Evolutionary conservation across 495 filamentous ascomycete genomes (phyloP).

Genomic region (Rusavskia elegans): DNA sequence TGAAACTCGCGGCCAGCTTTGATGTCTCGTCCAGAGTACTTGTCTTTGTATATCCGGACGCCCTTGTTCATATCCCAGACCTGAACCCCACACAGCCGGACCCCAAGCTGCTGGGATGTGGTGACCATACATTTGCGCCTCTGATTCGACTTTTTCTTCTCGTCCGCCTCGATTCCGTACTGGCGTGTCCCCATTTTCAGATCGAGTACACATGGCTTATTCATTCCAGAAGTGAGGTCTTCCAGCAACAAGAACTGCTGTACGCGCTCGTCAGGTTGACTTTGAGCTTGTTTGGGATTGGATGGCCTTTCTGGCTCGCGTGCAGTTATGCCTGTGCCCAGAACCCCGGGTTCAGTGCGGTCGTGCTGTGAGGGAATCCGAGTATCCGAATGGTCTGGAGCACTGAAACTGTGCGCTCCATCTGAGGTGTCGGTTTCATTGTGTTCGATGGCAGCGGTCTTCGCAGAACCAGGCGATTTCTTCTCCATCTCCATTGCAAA

Average conservation of each 20-base stretch:
- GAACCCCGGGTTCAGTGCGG: no score
- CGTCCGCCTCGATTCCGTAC: conserved; percentile 83
- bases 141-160: conserved; percentile 88
- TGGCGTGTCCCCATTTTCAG: conserved; percentile 99
- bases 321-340: no score
- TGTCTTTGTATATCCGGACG: conserved; percentile 81
- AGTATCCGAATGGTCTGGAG: background rate
- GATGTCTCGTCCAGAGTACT: conserved; percentile 85
- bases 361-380: no score
- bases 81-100: conserved; percentile 90
- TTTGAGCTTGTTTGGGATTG: conserved; percentile 71
- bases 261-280: conserved; percentile 51
- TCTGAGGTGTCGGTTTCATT: background rate
- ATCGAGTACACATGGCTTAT: conserved; percentile 87
- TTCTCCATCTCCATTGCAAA: conserved; percentile 55
- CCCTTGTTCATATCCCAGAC: conserved; percentile 80
- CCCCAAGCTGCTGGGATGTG: conserved; percentile 80
- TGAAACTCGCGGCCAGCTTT: conserved; percentile 86
- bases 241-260: conserved; percentile 93
- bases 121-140: conserved; percentile 82
- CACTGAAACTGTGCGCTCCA: background rate
- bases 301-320: conserved; percentile 20
- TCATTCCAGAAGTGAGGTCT: conserved; percentile 94
- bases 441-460: background rate
- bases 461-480: conserved; percentile 8